A percentile compares a stretch with the other conserved stretches of the same genome.
phyloP scores from a whole-genome alignment of 371 early-diverging fungal species.

The Mucor piriformis region DNA sequence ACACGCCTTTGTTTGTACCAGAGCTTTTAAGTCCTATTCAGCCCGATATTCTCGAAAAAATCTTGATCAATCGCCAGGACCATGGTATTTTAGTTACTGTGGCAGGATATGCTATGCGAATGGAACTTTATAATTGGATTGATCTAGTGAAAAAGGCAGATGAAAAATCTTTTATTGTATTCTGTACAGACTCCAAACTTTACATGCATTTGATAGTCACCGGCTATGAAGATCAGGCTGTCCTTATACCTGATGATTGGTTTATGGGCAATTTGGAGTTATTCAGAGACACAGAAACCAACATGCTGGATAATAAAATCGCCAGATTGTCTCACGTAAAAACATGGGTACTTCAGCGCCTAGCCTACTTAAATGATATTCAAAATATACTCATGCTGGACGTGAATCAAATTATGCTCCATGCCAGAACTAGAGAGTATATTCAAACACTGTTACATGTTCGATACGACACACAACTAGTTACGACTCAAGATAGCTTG shows the following conservation, averaged over 20 bases:
- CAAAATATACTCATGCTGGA: conserved; percentile 18
- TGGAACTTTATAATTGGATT: conserved; percentile 30
- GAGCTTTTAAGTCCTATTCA: conserved; percentile 13
- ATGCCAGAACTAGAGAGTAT: conserved; percentile 20
- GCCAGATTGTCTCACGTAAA: conserved; percentile 15
- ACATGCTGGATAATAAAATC: not conserved
- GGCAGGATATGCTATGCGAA: conserved; percentile 18
- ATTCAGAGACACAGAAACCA: not conserved
- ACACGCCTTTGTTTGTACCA: conserved; percentile 22
- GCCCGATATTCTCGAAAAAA: conserved; percentile 18
- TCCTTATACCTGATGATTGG: conserved; percentile 22
- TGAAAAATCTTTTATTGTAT: conserved; percentile 14
- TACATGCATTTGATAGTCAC: conserved; percentile 21
- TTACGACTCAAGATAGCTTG: conserved; percentile 15
- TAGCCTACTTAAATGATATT: conserved; percentile 4
- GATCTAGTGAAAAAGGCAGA: conserved; percentile 7
- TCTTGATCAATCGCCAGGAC: not conserved
- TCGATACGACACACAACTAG: conserved; percentile 19
- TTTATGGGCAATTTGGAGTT: not conserved
- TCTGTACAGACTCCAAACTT: conserved; percentile 19
- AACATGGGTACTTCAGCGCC: conserved; percentile 20
- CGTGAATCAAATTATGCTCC: conserved; percentile 18
- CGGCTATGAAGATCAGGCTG: conserved; percentile 19
- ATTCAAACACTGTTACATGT: conserved; percentile 20
- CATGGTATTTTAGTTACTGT: conserved; percentile 10